Conservation (phyloP, 257 asterid genomes). For the Scutellaria baicalensis region DNA sequence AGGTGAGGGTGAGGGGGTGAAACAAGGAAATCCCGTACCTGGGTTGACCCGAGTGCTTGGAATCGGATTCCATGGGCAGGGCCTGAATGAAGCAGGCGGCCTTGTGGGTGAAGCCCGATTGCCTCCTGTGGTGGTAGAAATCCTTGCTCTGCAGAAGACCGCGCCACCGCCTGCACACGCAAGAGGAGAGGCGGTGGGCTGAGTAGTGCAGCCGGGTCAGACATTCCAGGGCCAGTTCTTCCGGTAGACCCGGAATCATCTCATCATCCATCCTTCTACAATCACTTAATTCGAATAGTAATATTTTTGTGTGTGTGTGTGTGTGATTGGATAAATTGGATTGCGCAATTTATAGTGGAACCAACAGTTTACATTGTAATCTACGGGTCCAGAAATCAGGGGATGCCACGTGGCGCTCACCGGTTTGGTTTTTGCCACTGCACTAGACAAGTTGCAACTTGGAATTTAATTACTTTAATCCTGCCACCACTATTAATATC, state of each 20-base stretch:
- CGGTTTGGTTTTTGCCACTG: background rate
- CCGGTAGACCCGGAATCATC: slow-evolving; percentile 72
- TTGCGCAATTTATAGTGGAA: background rate
- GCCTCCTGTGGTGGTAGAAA: slow-evolving; percentile 59
- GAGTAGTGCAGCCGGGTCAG: slow-evolving; percentile 78
- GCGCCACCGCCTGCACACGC: slow-evolving; percentile 67
- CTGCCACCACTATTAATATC: no score
- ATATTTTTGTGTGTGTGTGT: background rate
- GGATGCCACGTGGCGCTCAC: slow-evolving; percentile 17
- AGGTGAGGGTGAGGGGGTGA: slow-evolving; percentile 39
- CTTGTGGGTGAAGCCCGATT: slow-evolving; percentile 44
- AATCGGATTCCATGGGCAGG: slow-evolving; percentile 29
- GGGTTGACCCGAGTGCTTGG: slow-evolving; percentile 51
- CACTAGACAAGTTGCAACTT: background rate
- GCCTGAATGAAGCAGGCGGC: slow-evolving; percentile 73
- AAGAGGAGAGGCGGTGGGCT: slow-evolving; percentile 43
- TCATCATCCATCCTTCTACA: slow-evolving; percentile 18
- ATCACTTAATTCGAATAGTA: no score
- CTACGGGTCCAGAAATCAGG: slow-evolving; percentile 11
- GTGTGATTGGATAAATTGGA: background rate
- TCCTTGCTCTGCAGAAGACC: slow-evolving; percentile 50
- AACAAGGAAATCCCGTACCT: slow-evolving; percentile 59
- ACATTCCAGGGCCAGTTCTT: slow-evolving; percentile 76
- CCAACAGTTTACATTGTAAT: background rate
- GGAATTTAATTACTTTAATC: no score